Evolutionary conservation across 208 protist genomes (phyloP).

Genomic region (Trypanosoma cruzi): DNA sequence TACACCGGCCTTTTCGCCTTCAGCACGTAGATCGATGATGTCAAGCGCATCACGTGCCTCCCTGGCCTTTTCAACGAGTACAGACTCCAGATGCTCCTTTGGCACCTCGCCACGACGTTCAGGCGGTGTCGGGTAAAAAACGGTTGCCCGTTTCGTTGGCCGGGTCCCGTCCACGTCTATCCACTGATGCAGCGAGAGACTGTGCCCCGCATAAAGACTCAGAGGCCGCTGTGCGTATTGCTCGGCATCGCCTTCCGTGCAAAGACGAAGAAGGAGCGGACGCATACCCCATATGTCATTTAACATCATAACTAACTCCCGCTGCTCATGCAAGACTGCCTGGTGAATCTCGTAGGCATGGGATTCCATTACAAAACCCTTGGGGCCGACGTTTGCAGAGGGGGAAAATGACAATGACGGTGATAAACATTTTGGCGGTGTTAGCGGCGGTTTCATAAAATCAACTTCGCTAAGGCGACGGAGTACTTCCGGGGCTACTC

Average conservation of each 20-base stretch:
- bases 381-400: background rate
- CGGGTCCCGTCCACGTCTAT: background rate
- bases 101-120: constrained; percentile 7
- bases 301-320: constrained; percentile 2
- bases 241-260: background rate
- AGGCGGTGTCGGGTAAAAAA: constrained; percentile 26
- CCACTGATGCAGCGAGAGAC: constrained; percentile 22
- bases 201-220: constrained; percentile 7
- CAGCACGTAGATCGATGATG: constrained; percentile 24
- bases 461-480: background rate
- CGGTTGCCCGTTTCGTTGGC: background rate
- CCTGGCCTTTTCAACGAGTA: background rate
- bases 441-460: background rate
- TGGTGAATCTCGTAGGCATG: constrained; percentile 5
- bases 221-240: background rate
- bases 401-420: background rate
- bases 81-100: constrained; percentile 12
- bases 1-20: background rate
- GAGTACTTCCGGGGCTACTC: background rate
- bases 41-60: constrained; percentile 1
- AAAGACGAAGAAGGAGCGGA: constrained; percentile 10
- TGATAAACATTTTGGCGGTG: background rate
- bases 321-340: constrained; percentile 20
- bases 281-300: constrained; percentile 1
- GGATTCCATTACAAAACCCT: constrained; percentile 13